phyloP scores from a whole-genome alignment of 1,284 basidiomycete genomes.

The Ustilago loliicola region DNA sequence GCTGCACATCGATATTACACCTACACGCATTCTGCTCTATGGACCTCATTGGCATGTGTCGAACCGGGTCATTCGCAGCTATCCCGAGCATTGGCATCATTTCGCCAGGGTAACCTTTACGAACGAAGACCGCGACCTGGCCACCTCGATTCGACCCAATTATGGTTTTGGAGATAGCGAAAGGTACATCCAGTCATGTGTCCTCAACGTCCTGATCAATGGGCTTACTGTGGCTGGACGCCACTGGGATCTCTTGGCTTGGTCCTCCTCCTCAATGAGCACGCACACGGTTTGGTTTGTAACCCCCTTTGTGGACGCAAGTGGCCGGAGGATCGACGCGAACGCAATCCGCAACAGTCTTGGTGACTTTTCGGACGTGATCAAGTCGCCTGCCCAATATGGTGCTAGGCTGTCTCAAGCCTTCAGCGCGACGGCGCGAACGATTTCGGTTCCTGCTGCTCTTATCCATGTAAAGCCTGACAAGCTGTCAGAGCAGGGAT shows the following conservation, averaged over 20 bases:
- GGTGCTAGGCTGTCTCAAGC: slow-evolving; percentile 46
- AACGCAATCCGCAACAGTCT: slow-evolving; percentile 29
- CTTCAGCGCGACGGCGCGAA: slow-evolving; percentile 44
- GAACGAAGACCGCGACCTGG: slow-evolving; percentile 33
- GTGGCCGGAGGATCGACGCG: slow-evolving; percentile 22
- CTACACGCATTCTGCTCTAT: slow-evolving; percentile 24
- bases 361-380: slow-evolving; percentile 39
- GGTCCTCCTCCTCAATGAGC: slow-evolving; percentile 42
- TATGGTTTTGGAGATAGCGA: slow-evolving; percentile 28
- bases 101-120: slow-evolving; percentile 41
- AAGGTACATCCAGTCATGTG: slow-evolving; percentile 20
- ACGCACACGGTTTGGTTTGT: slow-evolving; percentile 42
- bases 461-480: not conserved
- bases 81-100: slow-evolving; percentile 31
- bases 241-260: slow-evolving; percentile 37
- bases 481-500: not conserved
- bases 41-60: slow-evolving; percentile 44
- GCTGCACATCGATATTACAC: slow-evolving; percentile 34
- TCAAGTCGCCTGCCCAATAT: slow-evolving; percentile 25
- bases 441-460: slow-evolving; percentile 11
- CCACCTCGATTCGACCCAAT: slow-evolving; percentile 30
- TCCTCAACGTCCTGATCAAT: slow-evolving; percentile 25
- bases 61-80: slow-evolving; percentile 39
- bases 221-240: slow-evolving; percentile 36
- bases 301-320: slow-evolving; percentile 21